Evolutionary conservation across 768 basidiomycete species (phyloP), one percentile per base, ranked within the genome.

Genomic region (Mycena leptocephala): DNA sequence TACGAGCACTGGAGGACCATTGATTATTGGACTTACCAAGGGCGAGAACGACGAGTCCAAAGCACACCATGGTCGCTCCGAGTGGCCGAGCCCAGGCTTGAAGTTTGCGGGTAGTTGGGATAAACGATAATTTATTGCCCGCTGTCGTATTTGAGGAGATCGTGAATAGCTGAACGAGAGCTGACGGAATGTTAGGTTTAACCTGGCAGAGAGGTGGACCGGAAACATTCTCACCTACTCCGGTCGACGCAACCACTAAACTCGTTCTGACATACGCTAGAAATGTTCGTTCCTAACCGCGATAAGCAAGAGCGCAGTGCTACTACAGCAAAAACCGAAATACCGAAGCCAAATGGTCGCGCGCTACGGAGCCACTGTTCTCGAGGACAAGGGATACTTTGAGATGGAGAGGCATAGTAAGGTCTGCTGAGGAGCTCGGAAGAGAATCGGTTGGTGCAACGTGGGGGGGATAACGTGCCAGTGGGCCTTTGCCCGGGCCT

Each of bases 231-330:
- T 76, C 51, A 89, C 88, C 88, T 43, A 89, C 87, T 24, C 89
- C 89, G 1, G 86, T 85, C 5, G 86, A 86, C 13, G 88, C 83
- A 8, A 89, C 82, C 6, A 86, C 84, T 22, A 89, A 78, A 65
- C 87, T 88, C 3, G 89, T 89, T 37, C 70, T 48, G 56, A 67
- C 74, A 11, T 70, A 78, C 16, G 88, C 87, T 2, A 89, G 81
- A 72, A 87, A 89, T 5, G 87, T 89, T 51, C 88, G 81, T 75
- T 89, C 89, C n/a, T n/a, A n/a, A n/a, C n/a, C n/a, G n/a, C n/a
- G n/a, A n/a, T n/a, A n/a, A n/a, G n/a, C n/a, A n/a, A n/a, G n/a
- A n/a, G n/a, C n/a, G n/a, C n/a, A n/a, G n/a, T n/a, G n/a, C n/a
- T n/a, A 5, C 55, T 58, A n/a, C 26, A 4, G 5, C 8, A 14